Conservation (phyloP, 2,329 filamentous ascomycete species). For the Monosporascus sp. region DNA sequence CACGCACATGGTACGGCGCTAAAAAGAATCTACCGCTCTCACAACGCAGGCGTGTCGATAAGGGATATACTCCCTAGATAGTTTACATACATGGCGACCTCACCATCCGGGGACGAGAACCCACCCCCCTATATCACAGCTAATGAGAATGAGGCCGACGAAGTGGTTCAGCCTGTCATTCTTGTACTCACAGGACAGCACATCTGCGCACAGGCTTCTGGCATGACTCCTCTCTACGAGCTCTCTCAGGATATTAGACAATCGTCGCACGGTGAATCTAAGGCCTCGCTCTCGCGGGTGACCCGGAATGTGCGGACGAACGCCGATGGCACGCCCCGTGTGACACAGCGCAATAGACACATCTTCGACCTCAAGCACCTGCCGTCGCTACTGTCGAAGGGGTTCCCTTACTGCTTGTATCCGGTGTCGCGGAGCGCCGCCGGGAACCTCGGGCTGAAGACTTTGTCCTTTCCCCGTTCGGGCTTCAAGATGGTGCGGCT, state of each 20-base stretch:
- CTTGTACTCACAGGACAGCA: conserved; percentile 18
- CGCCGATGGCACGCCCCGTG: conserved; percentile 9
- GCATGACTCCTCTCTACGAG: conserved; percentile 15
- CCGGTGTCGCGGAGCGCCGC: conserved; percentile 8
- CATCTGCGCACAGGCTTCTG: conserved; percentile 15
- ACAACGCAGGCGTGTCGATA: no score
- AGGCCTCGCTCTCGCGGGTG: conserved; percentile 17
- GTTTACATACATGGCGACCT: no score
- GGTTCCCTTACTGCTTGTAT: conserved; percentile 16
- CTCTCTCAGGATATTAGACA: conserved; percentile 17
- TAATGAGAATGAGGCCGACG: conserved; percentile 8
- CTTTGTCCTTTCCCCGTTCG: conserved; percentile 9
- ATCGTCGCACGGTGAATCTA: conserved; percentile 11
- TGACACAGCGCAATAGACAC: conserved; percentile 10
- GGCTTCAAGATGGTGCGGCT: conserved; percentile 13
- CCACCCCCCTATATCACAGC: conserved; percentile 10
- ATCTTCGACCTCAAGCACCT: conserved; percentile 20
- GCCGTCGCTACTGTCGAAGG: conserved; percentile 14
- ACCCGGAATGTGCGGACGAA: conserved; percentile 11
- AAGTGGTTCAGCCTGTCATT: conserved; percentile 18
- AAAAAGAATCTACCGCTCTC: no score
- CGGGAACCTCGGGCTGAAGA: conserved; percentile 13
- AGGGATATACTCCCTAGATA: no score
- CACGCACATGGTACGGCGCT: no score
- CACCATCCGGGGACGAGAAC: conserved; percentile 1